Conservation (phyloP, 257 asterid genomes). For the Forsythia suspensa region DNA sequence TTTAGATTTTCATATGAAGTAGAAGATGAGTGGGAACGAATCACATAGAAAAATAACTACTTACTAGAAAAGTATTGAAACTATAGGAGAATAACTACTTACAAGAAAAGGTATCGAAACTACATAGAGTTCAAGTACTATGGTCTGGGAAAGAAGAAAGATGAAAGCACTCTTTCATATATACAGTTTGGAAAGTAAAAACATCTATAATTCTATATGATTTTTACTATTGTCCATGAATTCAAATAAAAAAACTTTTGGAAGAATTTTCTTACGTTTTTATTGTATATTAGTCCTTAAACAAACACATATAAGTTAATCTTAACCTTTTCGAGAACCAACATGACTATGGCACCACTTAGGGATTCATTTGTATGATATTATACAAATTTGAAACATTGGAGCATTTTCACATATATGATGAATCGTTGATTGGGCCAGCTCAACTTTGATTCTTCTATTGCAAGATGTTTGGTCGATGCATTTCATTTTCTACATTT, state of each 20-base stretch:
- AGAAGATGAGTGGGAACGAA: neutral
- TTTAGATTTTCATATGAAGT: neutral
- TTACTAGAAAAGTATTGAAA: neutral
- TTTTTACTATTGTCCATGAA: neutral
- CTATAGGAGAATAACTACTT: neutral
- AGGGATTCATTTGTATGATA: neutral
- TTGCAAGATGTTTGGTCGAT: neutral
- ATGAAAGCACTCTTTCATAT: neutral
- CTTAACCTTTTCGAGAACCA: neutral
- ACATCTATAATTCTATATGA: neutral
- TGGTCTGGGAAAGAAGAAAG: neutral
- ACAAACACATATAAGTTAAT: neutral
- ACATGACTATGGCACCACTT: neutral
- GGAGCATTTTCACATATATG: neutral
- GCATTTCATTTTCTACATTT: neutral
- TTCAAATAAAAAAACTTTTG: neutral
- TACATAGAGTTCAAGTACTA: neutral
- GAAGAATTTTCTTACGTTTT: neutral
- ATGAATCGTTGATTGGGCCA: neutral
- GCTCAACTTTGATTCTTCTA: neutral
- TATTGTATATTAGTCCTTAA: neutral
- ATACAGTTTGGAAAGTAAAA: neutral
- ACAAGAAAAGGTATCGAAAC: neutral
- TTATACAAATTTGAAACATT: neutral
- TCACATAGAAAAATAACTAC: neutral